These are phyloP conservation scores for Boletellus sp. DNA, from an alignment of 768 basidiomycete genomes.

Conservation along the genomic window DNA sequence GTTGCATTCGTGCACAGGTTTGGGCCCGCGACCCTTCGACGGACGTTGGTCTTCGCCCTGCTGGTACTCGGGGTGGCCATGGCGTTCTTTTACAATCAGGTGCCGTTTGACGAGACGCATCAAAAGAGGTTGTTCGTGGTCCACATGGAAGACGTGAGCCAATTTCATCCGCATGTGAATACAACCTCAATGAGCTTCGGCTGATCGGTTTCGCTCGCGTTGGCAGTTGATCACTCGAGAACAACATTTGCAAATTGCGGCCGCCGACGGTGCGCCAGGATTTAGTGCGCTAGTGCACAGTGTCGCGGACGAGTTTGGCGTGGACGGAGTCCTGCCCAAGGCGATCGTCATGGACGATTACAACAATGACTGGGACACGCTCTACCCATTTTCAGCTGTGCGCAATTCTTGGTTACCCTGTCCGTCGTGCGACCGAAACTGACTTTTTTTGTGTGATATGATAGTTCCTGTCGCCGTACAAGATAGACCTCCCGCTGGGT, in stretches of 20 bases:
- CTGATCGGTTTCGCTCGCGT: conserved; percentile 1
- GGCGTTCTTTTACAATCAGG: conserved; percentile 54
- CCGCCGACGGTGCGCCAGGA: conserved; percentile 80
- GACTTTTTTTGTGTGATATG: neutral
- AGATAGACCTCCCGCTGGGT: conserved; percentile 59
- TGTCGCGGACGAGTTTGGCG: conserved; percentile 61
- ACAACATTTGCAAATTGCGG: conserved; percentile 74
- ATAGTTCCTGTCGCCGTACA: conserved; percentile 83
- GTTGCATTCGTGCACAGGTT: conserved; percentile 77
- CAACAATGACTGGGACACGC: conserved; percentile 84
- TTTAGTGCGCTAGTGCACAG: conserved; percentile 57
- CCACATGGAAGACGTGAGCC: conserved; percentile 78
- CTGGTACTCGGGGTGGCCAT: conserved; percentile 48
- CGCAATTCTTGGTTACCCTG: conserved; percentile 8
- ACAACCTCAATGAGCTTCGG: neutral
- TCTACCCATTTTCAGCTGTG: conserved; percentile 80
- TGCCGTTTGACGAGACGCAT: conserved; percentile 79
- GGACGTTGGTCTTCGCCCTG: conserved; percentile 42
- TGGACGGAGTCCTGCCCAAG: conserved; percentile 35
- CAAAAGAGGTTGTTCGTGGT: conserved; percentile 84
- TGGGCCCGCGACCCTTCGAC: conserved; percentile 38
- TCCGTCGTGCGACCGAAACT: neutral
- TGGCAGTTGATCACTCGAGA: conserved; percentile 65
- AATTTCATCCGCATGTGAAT: neutral
- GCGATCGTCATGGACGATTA: conserved; percentile 65